These are phyloP conservation scores for Rhodocollybia butyracea DNA, from an alignment of 768 basidiomycete genomes.

Conservation along the genomic window DNA sequence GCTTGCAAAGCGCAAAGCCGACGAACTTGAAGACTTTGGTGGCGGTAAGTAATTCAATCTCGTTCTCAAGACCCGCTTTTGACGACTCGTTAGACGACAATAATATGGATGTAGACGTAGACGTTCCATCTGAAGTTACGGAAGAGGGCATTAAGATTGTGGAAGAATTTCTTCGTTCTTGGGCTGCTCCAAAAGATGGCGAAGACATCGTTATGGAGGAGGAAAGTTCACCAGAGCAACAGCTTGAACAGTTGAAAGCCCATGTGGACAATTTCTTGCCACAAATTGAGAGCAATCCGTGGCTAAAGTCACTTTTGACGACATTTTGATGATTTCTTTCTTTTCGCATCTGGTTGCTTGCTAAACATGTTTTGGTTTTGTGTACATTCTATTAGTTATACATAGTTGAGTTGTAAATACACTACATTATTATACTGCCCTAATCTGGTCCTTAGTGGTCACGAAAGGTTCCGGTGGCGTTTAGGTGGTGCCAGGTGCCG, in stretches of 20 bases:
- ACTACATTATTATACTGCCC: no score
- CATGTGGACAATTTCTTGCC: slow-evolving; percentile 66
- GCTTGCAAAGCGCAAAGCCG: slow-evolving; percentile 90
- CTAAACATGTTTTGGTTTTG: no score
- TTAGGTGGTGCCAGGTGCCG: no score
- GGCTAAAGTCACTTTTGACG: slow-evolving; percentile 63
- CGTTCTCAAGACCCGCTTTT: not conserved
- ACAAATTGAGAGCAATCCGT: slow-evolving; percentile 72
- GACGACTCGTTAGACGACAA: slow-evolving; percentile 14
- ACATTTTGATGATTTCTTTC: slow-evolving; percentile 25
- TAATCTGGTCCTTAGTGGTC: no score
- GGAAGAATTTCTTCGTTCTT: slow-evolving; percentile 70
- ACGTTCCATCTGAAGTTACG: slow-evolving; percentile 55
- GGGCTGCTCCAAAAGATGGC: slow-evolving; percentile 48
- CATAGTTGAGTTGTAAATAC: no score
- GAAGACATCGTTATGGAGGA: slow-evolving; percentile 47
- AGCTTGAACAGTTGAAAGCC: slow-evolving; percentile 52
- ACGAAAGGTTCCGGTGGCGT: not conserved
- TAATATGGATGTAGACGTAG: slow-evolving; percentile 28
- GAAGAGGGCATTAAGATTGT: slow-evolving; percentile 82
- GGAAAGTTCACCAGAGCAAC: slow-evolving; percentile 31
- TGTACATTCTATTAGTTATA: no score
- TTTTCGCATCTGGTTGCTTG: not conserved
- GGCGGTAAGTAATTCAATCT: slow-evolving; percentile 31
- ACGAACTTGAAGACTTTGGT: slow-evolving; percentile 86